These are phyloP conservation scores for Trametes gibbosa DNA, from an alignment of 768 basidiomycete genomes.

Conservation along the genomic window DNA sequence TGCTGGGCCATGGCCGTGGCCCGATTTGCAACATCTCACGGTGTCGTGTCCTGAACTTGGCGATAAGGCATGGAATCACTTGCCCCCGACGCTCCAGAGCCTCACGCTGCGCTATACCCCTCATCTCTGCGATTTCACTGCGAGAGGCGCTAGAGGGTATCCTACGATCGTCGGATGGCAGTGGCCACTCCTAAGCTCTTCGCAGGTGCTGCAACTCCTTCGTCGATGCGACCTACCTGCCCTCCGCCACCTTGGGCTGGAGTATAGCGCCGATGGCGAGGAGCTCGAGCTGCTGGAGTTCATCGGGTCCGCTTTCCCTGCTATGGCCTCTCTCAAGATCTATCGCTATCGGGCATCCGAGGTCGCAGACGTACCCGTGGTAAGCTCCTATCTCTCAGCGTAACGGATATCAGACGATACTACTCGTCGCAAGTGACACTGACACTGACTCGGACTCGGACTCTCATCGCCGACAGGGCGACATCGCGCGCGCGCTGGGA, in stretches of 20 bases:
- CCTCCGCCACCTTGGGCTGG: not conserved
- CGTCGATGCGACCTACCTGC: not conserved
- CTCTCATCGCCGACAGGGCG: no score
- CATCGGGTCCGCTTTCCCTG: not conserved
- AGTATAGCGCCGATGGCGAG: not conserved
- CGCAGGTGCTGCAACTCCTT: not conserved
- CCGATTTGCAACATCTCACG: not conserved
- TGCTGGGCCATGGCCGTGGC: not conserved
- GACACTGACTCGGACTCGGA: no score
- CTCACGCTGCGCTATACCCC: not conserved
- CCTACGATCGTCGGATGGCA: not conserved
- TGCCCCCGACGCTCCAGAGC: not conserved
- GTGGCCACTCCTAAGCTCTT: not conserved
- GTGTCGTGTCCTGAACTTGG: not conserved
- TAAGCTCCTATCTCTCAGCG: no score
- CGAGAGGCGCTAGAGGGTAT: not conserved
- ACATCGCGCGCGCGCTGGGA: no score
- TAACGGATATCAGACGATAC: not conserved
- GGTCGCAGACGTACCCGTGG: no score
- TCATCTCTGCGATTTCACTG: not conserved
- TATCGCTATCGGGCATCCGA: not conserved
- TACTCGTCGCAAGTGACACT: no score
- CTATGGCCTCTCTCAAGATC: not conserved
- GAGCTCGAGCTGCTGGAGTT: not conserved
- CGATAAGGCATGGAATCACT: not conserved